These are phyloP conservation scores for Lepidium didymum DNA, from an alignment of 345 rosid species.

Conservation along the genomic window DNA sequence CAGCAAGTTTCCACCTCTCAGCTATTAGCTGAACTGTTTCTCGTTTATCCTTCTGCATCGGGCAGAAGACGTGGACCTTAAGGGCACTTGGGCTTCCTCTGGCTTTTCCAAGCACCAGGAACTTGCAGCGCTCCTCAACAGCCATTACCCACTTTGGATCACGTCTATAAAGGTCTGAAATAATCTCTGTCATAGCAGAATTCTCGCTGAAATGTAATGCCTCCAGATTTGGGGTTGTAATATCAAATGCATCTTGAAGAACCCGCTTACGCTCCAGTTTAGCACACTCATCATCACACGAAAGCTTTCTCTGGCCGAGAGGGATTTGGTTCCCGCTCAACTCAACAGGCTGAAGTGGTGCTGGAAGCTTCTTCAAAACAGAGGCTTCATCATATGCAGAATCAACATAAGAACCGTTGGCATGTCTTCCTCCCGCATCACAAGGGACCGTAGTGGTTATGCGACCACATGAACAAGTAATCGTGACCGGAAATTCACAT, in stretches of 20 bases:
- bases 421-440: conserved; percentile 80
- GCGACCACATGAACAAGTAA: conserved; percentile 85
- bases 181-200: conserved; percentile 55
- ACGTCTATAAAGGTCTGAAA: conserved; percentile 76
- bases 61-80: conserved; percentile 87
- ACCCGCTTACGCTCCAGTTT: conserved; percentile 83
- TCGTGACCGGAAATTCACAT: conserved; percentile 66
- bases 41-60: conserved; percentile 88
- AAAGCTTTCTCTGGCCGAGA: conserved; percentile 84
- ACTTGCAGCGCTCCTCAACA: conserved; percentile 92
- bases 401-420: conserved; percentile 24
- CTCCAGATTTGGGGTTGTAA: conserved; percentile 61
- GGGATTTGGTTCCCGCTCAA: conserved; percentile 46
- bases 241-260: conserved; percentile 94
- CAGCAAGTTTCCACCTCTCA: conserved; percentile 94
- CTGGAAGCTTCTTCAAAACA: conserved; percentile 57
- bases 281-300: conserved; percentile 84
- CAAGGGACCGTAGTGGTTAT: conserved; percentile 70
- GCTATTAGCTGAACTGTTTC: conserved; percentile 79
- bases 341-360: conserved; percentile 68
- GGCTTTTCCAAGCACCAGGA: conserved; percentile 78
- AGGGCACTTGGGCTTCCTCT: conserved; percentile 45
- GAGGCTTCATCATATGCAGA: conserved; percentile 62
- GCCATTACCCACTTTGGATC: conserved; percentile 90
- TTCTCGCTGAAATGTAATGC: conserved; percentile 88